Conservation (phyloP, 2,329 filamentous ascomycete genomes). For the Pezicula neosporulosa region DNA sequence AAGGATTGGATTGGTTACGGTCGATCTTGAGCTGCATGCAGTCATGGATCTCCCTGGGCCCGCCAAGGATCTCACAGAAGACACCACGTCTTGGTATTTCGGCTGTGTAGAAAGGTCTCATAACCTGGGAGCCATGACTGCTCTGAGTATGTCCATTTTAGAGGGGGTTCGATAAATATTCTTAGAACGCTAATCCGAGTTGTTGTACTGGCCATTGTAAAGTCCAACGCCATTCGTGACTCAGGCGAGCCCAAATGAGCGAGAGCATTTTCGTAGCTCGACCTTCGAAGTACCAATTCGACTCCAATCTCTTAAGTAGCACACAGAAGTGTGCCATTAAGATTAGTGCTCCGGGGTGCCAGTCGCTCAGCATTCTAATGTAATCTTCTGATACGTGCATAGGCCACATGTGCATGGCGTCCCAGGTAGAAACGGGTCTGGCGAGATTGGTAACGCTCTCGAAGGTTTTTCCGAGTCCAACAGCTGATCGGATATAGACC, state of each 20-base stretch:
- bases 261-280: constrained; percentile 5
- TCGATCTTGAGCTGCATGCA: too few species aligned
- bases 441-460: constrained; percentile 3
- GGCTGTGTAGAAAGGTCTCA: too few species aligned
- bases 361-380: constrained; percentile 7
- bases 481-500: constrained; percentile 8
- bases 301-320: constrained; percentile 12
- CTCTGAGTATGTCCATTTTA: background rate
- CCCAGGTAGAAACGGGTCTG: constrained; percentile 13
- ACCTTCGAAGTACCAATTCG: constrained; percentile 15
- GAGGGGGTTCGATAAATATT: background rate
- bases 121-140: background rate
- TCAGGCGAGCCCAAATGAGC: constrained; percentile 3
- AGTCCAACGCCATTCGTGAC: constrained; percentile 4
- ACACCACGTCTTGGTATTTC: too few species aligned
- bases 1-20: too few species aligned
- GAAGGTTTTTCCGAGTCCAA: constrained; percentile 12
- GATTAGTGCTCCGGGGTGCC: constrained; percentile 13
- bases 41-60: too few species aligned
- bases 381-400: constrained; percentile 10
- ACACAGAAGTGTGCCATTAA: constrained; percentile 19
- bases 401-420: constrained; percentile 15
- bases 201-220: background rate
- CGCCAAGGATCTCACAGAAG: too few species aligned
- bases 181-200: background rate